Evolutionary conservation across 192 early-diverging fungal genomes (phyloP), one percentile per base, ranked within the genome.

Genomic region (Thoreauomyces humboldtii): DNA sequence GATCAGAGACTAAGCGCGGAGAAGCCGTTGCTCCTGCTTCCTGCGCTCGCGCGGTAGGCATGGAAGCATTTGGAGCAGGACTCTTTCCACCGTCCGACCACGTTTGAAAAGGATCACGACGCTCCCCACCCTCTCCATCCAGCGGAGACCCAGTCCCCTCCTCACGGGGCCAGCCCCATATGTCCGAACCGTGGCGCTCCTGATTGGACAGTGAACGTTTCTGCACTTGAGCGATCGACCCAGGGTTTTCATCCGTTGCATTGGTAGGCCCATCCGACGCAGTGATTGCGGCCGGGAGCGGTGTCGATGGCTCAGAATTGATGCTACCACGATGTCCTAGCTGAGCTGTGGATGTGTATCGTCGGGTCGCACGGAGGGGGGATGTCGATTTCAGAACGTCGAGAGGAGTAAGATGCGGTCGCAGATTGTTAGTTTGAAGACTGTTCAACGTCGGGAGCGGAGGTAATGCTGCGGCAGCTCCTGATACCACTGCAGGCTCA

Each of bases 271-370:
- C 17, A n/a, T n/a, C n/a, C n/a, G n/a, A n/a, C 27, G 32, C 19
- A 5, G 14, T 22, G 4, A 31, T 24, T 52, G 6, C 5, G 3
- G 27, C 7, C 24, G 6, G 27, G 50, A 29, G 17, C 32, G 50
- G 4, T 27, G 50, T n/a, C n/a, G n/a, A n/a, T n/a, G 24, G 19
- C 14, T 52, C 50, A 2, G 24, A 52, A 22, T 52, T 52, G 17
- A 15, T 29, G 24, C 24, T 52, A 2, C 24, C 15, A 15, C 50
- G 50, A 15, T 27, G 50, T 6, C 50, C 50, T 15, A 52, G 50
- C 27, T 52, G 50, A 52, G 50, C 50, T 15, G 50, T 52, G 14
- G 50, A 52, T 28, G 50, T 52, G 29, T 52, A 52, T 22, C 50
- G 50, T 2, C 50, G 50, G 32, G 50, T 15, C 5, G 29, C 50